Conservation (phyloP, 257 asterid species). For the Prunella vulgaris region DNA sequence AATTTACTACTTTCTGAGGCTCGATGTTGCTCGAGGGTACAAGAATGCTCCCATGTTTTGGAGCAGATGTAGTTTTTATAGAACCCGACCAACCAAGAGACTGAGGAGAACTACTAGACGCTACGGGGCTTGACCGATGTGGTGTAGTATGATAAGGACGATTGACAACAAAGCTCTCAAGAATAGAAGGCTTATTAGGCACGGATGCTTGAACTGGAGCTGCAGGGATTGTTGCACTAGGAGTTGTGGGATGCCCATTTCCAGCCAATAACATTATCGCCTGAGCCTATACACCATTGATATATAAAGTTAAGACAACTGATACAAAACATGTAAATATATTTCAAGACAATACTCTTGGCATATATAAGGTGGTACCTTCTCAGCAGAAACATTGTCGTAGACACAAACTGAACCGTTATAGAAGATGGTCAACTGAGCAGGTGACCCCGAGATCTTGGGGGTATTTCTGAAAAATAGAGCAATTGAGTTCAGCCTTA, state of each 20-base stretch:
- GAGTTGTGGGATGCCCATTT: conserved; percentile 44
- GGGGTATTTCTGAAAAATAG: conserved; percentile 37
- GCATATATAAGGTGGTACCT: conserved; percentile 35
- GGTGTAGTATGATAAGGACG: conserved; percentile 32
- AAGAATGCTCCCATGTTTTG: conserved; percentile 29
- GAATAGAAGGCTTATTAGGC: conserved; percentile 33
- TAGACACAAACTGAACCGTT: conserved; percentile 76
- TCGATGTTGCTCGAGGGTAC: conserved; percentile 32
- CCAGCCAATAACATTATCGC: conserved; percentile 94
- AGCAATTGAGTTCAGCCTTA: conserved; percentile 6
- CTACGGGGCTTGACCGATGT: conserved; percentile 26
- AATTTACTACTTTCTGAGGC: conserved; percentile 29
- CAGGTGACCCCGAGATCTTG: conserved; percentile 40
- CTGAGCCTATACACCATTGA: conserved; percentile 51
- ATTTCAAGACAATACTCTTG: neutral
- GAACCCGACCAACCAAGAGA: conserved; percentile 9
- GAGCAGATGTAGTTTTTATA: conserved; percentile 20
- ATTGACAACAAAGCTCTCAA: conserved; percentile 40
- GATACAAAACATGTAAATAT: neutral
- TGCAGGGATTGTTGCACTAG: conserved; percentile 29
- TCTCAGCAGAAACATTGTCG: conserved; percentile 65
- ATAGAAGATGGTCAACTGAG: conserved; percentile 81
- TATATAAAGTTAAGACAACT: neutral
- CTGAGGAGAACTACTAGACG: conserved; percentile 18
- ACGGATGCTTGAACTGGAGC: conserved; percentile 48